Conservation (phyloP, 1,284 basidiomycete species). For the Rhodotorula sp. region DNA sequence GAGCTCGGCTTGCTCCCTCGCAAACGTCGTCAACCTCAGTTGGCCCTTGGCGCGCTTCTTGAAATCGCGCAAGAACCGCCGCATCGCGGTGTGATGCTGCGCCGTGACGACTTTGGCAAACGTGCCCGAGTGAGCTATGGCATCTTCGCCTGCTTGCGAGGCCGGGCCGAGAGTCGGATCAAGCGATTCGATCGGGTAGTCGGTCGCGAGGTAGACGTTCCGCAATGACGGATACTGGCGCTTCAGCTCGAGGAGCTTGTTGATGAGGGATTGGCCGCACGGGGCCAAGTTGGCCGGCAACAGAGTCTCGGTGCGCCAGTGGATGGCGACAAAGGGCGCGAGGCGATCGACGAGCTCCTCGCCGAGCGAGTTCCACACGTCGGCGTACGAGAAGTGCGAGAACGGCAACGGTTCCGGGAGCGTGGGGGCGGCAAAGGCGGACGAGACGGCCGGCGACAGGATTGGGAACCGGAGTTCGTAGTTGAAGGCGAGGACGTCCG, state of each 20-base stretch:
- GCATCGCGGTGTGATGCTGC: conserved; percentile 44
- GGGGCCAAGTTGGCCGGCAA: conserved; percentile 37
- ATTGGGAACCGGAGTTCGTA: conserved; percentile 47
- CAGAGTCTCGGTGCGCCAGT: conserved; percentile 47
- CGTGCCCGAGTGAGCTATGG: conserved; percentile 43
- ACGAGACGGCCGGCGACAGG: conserved; percentile 26
- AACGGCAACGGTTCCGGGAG: conserved; percentile 31
- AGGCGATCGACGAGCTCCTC: conserved; percentile 25
- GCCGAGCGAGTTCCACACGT: conserved; percentile 43
- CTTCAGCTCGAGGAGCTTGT: conserved; percentile 36
- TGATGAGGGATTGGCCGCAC: conserved; percentile 42
- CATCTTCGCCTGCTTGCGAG: conserved; percentile 1
- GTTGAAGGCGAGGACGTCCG: conserved; percentile 46
- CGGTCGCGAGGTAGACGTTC: conserved; percentile 46
- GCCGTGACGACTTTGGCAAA: conserved; percentile 44
- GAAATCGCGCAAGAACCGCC: conserved; percentile 38
- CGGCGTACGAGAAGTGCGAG: conserved; percentile 44
- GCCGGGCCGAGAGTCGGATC: conserved; percentile 5
- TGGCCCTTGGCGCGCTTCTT: neutral
- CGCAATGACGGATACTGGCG: conserved; percentile 34
- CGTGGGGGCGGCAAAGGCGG: conserved; percentile 14
- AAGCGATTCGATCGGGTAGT: conserved; percentile 45
- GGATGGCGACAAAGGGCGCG: conserved; percentile 43
- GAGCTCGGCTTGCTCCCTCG: conserved; percentile 38
- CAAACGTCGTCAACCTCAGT: conserved; percentile 41